phyloP scores from a whole-genome alignment of 495 filamentous ascomycete species.

The Neurospora sp. region DNA sequence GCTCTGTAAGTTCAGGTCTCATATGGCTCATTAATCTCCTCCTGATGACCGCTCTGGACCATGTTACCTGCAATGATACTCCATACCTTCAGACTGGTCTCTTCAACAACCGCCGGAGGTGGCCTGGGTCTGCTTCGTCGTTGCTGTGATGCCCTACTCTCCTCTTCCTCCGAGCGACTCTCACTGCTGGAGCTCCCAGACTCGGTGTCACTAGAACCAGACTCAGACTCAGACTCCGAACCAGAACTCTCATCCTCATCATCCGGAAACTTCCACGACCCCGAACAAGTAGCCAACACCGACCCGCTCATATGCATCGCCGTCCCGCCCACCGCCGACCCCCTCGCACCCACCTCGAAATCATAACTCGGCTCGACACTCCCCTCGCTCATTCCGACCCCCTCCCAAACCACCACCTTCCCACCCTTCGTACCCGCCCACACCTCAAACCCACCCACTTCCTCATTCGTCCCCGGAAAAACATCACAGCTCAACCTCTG shows the following conservation, averaged over 20 bases:
- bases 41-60: background rate
- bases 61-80: conserved; percentile 19
- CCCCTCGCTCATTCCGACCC: conserved; percentile 45
- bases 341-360: conserved; percentile 43
- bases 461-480: conserved; percentile 29
- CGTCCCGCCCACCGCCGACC: conserved; percentile 46
- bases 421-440: conserved; percentile 85
- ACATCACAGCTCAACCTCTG: conserved; percentile 74
- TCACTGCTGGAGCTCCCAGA: conserved; percentile 5
- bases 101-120: conserved; percentile 19
- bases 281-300: conserved; percentile 68
- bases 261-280: conserved; percentile 34
- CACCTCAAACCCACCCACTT: conserved; percentile 52
- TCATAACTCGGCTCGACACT: conserved; percentile 44
- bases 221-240: background rate
- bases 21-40: background rate
- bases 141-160: background rate
- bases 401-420: conserved; percentile 62
- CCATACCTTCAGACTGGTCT: conserved; percentile 63
- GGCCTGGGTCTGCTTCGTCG: background rate
- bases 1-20: background rate
- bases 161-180: conserved; percentile 1
- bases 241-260: conserved; percentile 5
- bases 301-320: conserved; percentile 56
- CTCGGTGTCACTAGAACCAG: conserved; percentile 2